Conservation (phyloP, 352 stramenopile genomes). For the Pythium aristosporum region DNA sequence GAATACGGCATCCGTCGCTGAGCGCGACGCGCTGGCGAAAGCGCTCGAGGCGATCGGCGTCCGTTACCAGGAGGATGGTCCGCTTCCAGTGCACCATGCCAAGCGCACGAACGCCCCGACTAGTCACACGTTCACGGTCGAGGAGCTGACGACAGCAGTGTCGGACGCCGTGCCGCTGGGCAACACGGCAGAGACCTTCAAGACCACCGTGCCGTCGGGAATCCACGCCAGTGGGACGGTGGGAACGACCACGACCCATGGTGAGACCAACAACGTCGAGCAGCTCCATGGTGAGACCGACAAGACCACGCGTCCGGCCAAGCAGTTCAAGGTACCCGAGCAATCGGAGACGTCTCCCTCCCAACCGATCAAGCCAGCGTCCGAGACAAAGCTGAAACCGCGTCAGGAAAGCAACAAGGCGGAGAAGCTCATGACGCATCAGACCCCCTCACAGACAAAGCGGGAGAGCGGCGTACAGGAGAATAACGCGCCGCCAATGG, state of each 20-base stretch:
- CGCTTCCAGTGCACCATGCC: not conserved
- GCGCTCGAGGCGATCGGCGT: conserved; percentile 46
- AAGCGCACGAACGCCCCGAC: not conserved
- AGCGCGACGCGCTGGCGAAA: conserved; percentile 48
- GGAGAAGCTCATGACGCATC: not conserved
- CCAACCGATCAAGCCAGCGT: not conserved
- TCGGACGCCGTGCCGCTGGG: conserved; percentile 2
- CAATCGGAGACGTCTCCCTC: no score
- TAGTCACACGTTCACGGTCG: not conserved
- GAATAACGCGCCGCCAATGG: no score
- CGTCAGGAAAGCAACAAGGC: not conserved
- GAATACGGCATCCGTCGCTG: conserved; percentile 18
- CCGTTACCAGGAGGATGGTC: conserved; percentile 33
- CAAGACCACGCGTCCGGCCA: no score
- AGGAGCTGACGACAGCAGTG: not conserved
- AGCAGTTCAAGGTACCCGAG: no score
- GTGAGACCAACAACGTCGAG: no score
- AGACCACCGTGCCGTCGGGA: not conserved
- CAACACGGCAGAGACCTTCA: not conserved
- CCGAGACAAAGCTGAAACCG: not conserved
- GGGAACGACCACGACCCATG: not conserved
- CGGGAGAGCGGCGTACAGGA: no score
- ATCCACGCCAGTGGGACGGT: not conserved
- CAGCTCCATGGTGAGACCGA: not conserved
- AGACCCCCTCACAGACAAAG: not conserved